These are phyloP conservation scores for Citrus medica DNA, from an alignment of 345 rosid species.

Conservation along the genomic window DNA sequence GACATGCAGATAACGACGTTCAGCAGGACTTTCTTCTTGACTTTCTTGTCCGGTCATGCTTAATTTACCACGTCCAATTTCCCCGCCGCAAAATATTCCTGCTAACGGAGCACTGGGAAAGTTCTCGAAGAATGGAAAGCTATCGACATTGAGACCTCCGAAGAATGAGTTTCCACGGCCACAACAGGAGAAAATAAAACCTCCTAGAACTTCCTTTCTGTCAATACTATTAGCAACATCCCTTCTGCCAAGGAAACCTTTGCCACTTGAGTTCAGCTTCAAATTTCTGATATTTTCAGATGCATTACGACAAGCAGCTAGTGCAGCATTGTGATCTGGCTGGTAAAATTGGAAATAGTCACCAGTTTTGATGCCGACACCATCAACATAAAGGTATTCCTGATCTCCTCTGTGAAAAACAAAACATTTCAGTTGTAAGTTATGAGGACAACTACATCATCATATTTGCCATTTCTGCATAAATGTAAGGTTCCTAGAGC, in stretches of 20 bases:
- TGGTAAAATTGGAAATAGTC: conserved; percentile 66
- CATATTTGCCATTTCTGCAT: background rate
- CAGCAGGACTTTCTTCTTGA: conserved; percentile 19
- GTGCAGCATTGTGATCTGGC: conserved; percentile 41
- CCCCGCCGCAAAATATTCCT: conserved; percentile 67
- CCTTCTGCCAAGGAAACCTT: conserved; percentile 6
- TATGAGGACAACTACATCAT: background rate
- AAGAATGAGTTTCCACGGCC: conserved; percentile 59
- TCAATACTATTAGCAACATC: background rate
- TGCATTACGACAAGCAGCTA: conserved; percentile 32
- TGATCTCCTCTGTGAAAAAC: conserved; percentile 54
- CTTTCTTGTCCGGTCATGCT: conserved; percentile 12
- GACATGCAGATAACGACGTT: conserved; percentile 40
- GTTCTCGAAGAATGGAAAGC: conserved; percentile 62
- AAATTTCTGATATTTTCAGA: conserved; percentile 34
- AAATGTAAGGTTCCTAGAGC: background rate
- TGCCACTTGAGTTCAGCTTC: conserved; percentile 30
- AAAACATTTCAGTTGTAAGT: background rate
- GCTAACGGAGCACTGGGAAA: conserved; percentile 58
- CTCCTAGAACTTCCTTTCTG: conserved; percentile 54
- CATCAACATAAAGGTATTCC: conserved; percentile 51
- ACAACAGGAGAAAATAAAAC: conserved; percentile 53
- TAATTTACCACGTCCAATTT: conserved; percentile 50
- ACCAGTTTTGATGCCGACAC: conserved; percentile 55
- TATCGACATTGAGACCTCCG: conserved; percentile 37